Base-by-base conservation (phyloP, 78 protist genomes). In the Pelomyxa schiedti region DNA sequence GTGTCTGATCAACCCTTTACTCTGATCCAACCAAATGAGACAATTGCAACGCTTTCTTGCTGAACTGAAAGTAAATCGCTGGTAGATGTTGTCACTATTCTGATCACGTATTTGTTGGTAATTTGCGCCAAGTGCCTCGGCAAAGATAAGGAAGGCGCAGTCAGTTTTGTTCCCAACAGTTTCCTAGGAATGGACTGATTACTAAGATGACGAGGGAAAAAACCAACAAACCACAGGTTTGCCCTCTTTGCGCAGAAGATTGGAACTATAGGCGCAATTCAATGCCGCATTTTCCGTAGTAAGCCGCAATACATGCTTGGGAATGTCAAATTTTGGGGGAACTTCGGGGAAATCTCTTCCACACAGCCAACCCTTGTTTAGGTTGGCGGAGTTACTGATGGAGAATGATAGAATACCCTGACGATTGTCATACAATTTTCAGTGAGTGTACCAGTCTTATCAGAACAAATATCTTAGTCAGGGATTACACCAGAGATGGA, bases 361-460 rank as follows among this genome's bases (percentile, higher is more conserved):
- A n/a, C n/a, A n/a, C n/a, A n/a, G n/a, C n/a, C n/a, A n/a, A n/a
- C n/a, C n/a, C n/a, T n/a, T n/a, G n/a, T n/a, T n/a, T n/a, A n/a
- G n/a, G n/a, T n/a, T n/a, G n/a, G n/a, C n/a, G n/a, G n/a, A n/a
- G n/a, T n/a, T n/a, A n/a, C n/a, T n/a, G 58, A 47, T 16, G 67
- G 71, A 22, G 82, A 37, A 67, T 8, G 66, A 65, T 8, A 47
- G 58, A 47, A 16, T 16, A 47, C 58, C 58, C 72, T 16, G 3
- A 69, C 84, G 3, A 90, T 88, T 7, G 80, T 79, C 91, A 90
- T 86, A 26, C 41, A 37, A 39, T 82, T 79, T 36, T 86, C 69
- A 1, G 94, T 90, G 0, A 90, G 75, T 2, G 88, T 82, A 22
- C 94, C 94, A 16, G 94, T 87, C 86, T 87, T 90, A 58, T 90